Base-by-base conservation (phyloP, 2,329 filamentous ascomycete species). In the Furcasterigmium sp. region DNA sequence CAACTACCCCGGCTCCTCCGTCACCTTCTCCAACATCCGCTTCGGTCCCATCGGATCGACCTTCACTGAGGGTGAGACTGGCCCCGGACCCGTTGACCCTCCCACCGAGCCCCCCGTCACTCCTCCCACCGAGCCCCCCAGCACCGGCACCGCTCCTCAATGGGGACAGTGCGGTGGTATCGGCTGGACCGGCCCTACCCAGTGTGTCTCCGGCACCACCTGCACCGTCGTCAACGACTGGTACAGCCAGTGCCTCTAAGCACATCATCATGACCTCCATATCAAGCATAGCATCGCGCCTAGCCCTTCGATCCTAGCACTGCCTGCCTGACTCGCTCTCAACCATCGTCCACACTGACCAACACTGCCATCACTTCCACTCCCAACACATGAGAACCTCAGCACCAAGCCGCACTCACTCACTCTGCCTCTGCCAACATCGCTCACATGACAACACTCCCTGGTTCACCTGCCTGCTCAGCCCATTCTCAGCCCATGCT, bases 241-340 rank as follows among this genome's bases (percentile, higher is more conserved):
- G 56, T 83, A 82, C 54, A 81, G 69, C 72, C 77, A 81, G 49
- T 82, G 48, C 76, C 74, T 20, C 64, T 35, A 59, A 2, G 70
- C 56, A 14, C 14, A 26, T 28, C 8, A 40, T 30, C 29, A 11
- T 26, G 23, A 26, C 23, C 29, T 15, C 13, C 11, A 15, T 15
- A 32, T 32, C 29, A 32, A 14, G 29, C 11, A 32, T 32, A 15
- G 29, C 29, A 32, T 32, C 29, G 13, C 7, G n/a, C n/a, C 29
- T 32, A 14, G 29, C 29, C 23, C 23, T 11, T 26, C 23, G 23
- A 26, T 11, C 23, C 7, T 26, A 26, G 23, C 23, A 26, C 23
- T 26, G 23, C 23, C 23, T 11, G 23, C 23, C 23, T 26, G 23
- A 7, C 23, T 26, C 11, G 23, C 23, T 11, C 23, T 26, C 23